These are phyloP conservation scores for Debaryomyces sp. DNA, from an alignment of 1,139 yeast genomes.

Conservation along the genomic window DNA sequence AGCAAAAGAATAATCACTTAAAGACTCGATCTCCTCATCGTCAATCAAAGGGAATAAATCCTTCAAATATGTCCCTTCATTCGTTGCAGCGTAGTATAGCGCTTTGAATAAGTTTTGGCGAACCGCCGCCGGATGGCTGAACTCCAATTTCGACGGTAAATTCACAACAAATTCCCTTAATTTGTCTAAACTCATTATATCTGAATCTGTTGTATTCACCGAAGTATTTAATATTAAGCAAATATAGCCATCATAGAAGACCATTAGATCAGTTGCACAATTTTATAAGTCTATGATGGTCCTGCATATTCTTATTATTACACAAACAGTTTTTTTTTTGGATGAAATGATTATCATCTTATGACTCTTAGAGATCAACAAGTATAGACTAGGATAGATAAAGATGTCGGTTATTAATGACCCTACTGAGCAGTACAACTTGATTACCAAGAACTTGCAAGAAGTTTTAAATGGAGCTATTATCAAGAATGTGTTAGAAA, in stretches of 20 bases:
- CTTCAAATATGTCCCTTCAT: constrained; percentile 31
- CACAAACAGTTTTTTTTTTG: constrained; percentile 5
- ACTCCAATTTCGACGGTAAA: constrained; percentile 27
- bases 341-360: neutral
- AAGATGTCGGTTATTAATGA: constrained; percentile 27
- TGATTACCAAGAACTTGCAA: constrained; percentile 85
- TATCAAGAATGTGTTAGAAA: constrained; percentile 80
- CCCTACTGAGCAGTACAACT: constrained; percentile 69
- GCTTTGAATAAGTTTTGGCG: constrained; percentile 25
- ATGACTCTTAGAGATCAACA: neutral
- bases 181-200: constrained; percentile 19
- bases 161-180: constrained; percentile 31
- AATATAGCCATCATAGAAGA: neutral
- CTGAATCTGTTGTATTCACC: neutral
- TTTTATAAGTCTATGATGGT: neutral
- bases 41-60: constrained; percentile 30
- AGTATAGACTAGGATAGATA: neutral
- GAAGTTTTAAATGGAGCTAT: constrained; percentile 90
- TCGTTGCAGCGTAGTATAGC: constrained; percentile 35
- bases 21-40: constrained; percentile 18
- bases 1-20: constrained; percentile 18
- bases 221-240: neutral
- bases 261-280: neutral
- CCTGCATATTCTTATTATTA: neutral
- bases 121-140: constrained; percentile 15